A percentile compares a stretch with the other conserved stretches of the same genome.
Evolutionary conservation across 2,329 filamentous ascomycete genomes (phyloP).

Genomic region (Phyllosticta citriasiana): DNA sequence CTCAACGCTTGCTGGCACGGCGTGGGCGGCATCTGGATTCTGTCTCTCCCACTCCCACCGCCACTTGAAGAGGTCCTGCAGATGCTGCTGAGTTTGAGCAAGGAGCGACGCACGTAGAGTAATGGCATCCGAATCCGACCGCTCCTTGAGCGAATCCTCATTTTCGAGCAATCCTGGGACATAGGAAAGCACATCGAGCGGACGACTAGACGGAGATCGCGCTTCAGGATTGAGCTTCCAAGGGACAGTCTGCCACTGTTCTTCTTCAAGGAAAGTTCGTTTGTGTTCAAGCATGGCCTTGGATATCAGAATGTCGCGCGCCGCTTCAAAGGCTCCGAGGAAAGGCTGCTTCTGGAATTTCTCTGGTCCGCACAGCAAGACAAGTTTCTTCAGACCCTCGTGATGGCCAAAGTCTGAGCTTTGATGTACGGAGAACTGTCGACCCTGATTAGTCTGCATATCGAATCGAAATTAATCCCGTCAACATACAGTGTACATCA

Average conservation of each 20-base stretch:
- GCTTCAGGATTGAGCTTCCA: conserved; percentile 9
- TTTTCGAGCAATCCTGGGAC: conserved; percentile 11
- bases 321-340: conserved; percentile 11
- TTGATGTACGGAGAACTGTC: conserved; percentile 7
- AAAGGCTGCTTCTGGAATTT: conserved; percentile 9
- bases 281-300: conserved; percentile 12
- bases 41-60: conserved; percentile 12
- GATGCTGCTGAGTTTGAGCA: neutral
- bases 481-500: conserved; percentile 12
- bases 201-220: conserved; percentile 8
- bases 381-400: conserved; percentile 11
- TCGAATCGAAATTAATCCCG: neutral
- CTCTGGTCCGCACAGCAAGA: conserved; percentile 9
- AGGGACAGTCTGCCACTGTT: conserved; percentile 11
- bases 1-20: neutral
- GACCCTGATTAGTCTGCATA: neutral
- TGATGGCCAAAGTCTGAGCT: conserved; percentile 9
- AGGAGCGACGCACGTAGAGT: neutral
- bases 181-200: conserved; percentile 12
- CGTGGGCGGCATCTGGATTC: conserved; percentile 11
- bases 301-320: conserved; percentile 10
- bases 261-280: conserved; percentile 10
- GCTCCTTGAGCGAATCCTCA: conserved; percentile 6
- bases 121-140: neutral
- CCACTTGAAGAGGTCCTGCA: conserved; percentile 13